Evolutionary conservation across 192 early-diverging fungal species (phyloP).

Genomic region (Podila clonocystis): DNA sequence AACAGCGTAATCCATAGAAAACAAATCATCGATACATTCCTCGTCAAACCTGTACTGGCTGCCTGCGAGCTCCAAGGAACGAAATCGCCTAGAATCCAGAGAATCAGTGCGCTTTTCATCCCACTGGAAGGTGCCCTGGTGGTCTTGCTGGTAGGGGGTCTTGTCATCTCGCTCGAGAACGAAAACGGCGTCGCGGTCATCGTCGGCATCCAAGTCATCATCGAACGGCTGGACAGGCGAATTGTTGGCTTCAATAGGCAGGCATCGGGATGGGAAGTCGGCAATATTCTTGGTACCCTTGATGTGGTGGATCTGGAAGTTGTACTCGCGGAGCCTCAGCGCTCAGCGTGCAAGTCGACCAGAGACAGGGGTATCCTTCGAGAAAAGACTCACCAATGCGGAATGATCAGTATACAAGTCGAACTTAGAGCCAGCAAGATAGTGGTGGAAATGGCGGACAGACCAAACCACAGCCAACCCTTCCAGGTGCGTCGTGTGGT

Average conservation of each 20-base stretch:
- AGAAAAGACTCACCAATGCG: conserved; percentile 13
- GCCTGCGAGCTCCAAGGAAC: too few species aligned
- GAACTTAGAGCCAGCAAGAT: conserved; percentile 14
- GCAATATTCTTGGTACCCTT: neutral
- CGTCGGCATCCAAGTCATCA: too few species aligned
- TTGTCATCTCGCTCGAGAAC: too few species aligned
- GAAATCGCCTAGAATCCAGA: too few species aligned
- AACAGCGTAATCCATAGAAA: too few species aligned
- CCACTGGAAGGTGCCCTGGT: too few species aligned
- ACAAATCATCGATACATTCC: too few species aligned
- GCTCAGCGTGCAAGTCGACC: neutral
- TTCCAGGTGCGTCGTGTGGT: conserved; percentile 33
- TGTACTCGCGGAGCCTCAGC: neutral
- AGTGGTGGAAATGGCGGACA: conserved; percentile 19
- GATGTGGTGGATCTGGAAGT: neutral
- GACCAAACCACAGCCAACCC: conserved; percentile 38
- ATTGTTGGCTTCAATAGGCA: neutral
- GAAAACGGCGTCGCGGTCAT: too few species aligned
- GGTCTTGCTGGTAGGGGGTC: too few species aligned
- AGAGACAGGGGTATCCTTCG: conserved; percentile 6
- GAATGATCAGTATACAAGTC: conserved; percentile 36
- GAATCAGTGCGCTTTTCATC: too few species aligned
- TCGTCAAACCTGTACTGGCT: too few species aligned
- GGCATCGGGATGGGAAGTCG: neutral
- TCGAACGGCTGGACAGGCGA: too few species aligned